phyloP scores from a whole-genome alignment of 2,329 filamentous ascomycete genomes.

The Alternaria atra region DNA sequence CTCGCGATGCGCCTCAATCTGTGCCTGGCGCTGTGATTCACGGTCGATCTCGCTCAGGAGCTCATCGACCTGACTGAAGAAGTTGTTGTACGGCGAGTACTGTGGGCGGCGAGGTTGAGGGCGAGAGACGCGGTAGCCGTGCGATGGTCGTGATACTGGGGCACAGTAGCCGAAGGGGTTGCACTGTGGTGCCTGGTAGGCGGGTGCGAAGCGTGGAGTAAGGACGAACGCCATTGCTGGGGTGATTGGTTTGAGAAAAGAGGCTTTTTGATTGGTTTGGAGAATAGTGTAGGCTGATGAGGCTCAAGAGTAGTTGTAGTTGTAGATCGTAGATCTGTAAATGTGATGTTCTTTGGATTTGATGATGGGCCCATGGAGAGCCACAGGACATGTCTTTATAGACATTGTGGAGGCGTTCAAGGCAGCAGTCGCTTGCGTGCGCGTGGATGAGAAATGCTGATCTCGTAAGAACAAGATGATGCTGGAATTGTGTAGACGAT shows the following conservation, averaged over 20 bases:
- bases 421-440: constrained; percentile 40
- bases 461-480: constrained; percentile 38
- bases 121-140: constrained; percentile 27
- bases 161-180: constrained; percentile 40
- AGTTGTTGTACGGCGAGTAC: constrained; percentile 41
- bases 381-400: constrained; percentile 41
- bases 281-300: constrained; percentile 20
- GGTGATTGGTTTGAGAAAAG: constrained; percentile 6
- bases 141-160: constrained; percentile 29
- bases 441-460: constrained; percentile 37
- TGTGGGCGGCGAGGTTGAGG: constrained; percentile 30
- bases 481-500: constrained; percentile 35
- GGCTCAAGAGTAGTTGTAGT: constrained; percentile 28
- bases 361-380: constrained; percentile 35
- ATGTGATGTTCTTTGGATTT: constrained; percentile 31
- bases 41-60: constrained; percentile 45
- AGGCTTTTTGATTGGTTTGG: constrained; percentile 7
- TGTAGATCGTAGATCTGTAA: constrained; percentile 33
- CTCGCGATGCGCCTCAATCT: constrained; percentile 42
- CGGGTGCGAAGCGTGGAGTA: constrained; percentile 43
- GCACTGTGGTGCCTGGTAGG: constrained; percentile 40
- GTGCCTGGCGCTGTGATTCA: constrained; percentile 29
- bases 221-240: constrained; percentile 47
- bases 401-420: constrained; percentile 33
- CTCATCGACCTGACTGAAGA: constrained; percentile 46